Percentiles rank a stretch among this genome's conserved stretches.
These are phyloP conservation scores for Hyaloperonospora brassicae DNA, from an alignment of 352 stramenopile genomes.

Conservation along the genomic window DNA sequence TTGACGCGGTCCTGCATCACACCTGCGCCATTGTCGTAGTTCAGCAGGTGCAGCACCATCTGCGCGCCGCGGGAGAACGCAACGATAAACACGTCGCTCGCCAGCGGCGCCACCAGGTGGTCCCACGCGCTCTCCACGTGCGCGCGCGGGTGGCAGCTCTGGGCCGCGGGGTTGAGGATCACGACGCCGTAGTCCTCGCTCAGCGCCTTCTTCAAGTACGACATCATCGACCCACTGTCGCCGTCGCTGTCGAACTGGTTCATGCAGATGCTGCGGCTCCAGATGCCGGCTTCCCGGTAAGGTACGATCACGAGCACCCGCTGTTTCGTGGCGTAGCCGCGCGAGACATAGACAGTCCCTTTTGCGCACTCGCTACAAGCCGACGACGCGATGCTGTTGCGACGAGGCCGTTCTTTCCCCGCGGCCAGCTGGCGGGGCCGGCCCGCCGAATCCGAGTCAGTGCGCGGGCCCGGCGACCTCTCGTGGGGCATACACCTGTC, in stretches of 20 bases:
- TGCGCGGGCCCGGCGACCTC: not conserved
- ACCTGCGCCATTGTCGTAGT: slow-evolving; percentile 69
- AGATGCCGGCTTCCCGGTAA: slow-evolving; percentile 80
- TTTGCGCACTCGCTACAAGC: slow-evolving; percentile 46
- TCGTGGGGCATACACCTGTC: slow-evolving; percentile 1
- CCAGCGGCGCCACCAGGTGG: slow-evolving; percentile 55
- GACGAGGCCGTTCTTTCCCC: not conserved
- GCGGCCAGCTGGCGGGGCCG: not conserved
- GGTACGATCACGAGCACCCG: slow-evolving; percentile 76
- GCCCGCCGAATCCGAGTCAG: too few relatives aligned
- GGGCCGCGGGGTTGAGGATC: slow-evolving; percentile 73
- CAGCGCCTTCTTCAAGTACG: slow-evolving; percentile 73
- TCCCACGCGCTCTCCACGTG: slow-evolving; percentile 80
- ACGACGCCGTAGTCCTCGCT: slow-evolving; percentile 77
- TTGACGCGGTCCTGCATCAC: slow-evolving; percentile 78
- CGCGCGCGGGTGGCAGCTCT: slow-evolving; percentile 59
- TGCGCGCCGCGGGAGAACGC: slow-evolving; percentile 68
- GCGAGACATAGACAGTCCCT: slow-evolving; percentile 67
- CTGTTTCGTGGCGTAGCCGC: slow-evolving; percentile 47
- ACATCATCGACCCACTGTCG: slow-evolving; percentile 68
- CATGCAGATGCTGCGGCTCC: slow-evolving; percentile 80
- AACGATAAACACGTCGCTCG: slow-evolving; percentile 67
- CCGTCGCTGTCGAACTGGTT: slow-evolving; percentile 46
- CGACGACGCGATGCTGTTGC: slow-evolving; percentile 21
- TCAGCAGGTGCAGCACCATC: slow-evolving; percentile 75